Evolutionary conservation across 2,329 filamentous ascomycete species (phyloP), one percentile per base, ranked within the genome.

Genomic region (Thielaviopsis populi): DNA sequence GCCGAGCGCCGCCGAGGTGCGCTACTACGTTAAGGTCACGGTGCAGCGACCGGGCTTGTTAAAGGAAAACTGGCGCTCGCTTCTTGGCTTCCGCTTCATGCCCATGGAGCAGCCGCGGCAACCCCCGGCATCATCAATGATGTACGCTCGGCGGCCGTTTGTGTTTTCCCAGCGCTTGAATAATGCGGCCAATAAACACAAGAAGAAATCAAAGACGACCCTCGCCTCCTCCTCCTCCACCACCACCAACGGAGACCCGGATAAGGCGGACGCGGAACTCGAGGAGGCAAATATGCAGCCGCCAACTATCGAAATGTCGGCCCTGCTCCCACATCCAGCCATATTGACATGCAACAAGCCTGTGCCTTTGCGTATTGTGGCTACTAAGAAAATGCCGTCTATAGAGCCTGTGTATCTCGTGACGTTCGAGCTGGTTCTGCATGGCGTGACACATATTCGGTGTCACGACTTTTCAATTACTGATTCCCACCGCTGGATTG

Each of bases 1-100:
- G 68, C 89, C 89, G 0, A 87, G 86, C 40, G 84, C 91, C 73
- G 92, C 91, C 24, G 91, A 96, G 74, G 91, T 97, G 66, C 83
- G 86, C 69, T 99, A 99, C 75, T 99, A 89, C 72, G 81, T 97
- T 71, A 99, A 99, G 73, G 90, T 88, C n/a, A 97, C 94, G 0
- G 85, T 97, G 5, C 89, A 91, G 70, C 80, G 91, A n/a, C 90
- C 91, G 0, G 86, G 88, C 15, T 80, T 96, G 66, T 89, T 95
- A 74, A 92, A 92, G 71, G 91, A 96, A 75, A 96, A 96, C 70
- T 88, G 90, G 73, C 80, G 91, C 22, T 79, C 79, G 67, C 77
- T 82, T 67, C 71, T 80, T 42, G 83, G 85, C 42, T 87, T 96
- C 75, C 92, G 89, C 65, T 94, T 99, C 72, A 80, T 96, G 43